Conservation (phyloP, 2,329 filamentous ascomycete species). For the Phaeosphaeria sp. region DNA sequence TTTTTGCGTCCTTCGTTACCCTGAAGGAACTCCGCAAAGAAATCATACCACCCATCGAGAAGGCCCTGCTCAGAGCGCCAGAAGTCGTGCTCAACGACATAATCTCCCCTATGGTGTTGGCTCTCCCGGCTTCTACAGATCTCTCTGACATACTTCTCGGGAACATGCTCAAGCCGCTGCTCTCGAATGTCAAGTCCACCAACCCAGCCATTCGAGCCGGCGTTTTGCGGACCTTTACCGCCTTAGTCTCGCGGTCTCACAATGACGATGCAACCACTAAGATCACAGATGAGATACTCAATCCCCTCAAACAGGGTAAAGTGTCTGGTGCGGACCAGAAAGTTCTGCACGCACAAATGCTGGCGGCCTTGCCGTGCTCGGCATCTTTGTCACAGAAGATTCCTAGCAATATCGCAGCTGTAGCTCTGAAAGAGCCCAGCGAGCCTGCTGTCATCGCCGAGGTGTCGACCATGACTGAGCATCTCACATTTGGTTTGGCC, state of each 20-base stretch:
- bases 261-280: constrained; percentile 68
- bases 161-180: constrained; percentile 81
- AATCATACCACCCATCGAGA: constrained; percentile 83
- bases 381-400: constrained; percentile 70
- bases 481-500: constrained; percentile 68
- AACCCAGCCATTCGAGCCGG: constrained; percentile 79
- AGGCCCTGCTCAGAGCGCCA: constrained; percentile 84
- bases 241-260: constrained; percentile 68
- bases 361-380: constrained; percentile 64
- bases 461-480: constrained; percentile 72
- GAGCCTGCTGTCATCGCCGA: constrained; percentile 82
- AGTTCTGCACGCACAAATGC: constrained; percentile 80
- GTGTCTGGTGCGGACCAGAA: constrained; percentile 85
- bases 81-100: constrained; percentile 87
- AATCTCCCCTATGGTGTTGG: constrained; percentile 73
- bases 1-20: constrained; percentile 78
- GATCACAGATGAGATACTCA: constrained; percentile 78
- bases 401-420: constrained; percentile 68
- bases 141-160: constrained; percentile 75
- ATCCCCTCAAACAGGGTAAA: constrained; percentile 82
- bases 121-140: constrained; percentile 75
- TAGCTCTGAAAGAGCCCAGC: constrained; percentile 85
- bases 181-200: constrained; percentile 92
- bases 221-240: constrained; percentile 75
- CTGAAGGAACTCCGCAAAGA: constrained; percentile 77